Evolutionary conservation across 441 rosid species (phyloP).

Genomic region (Erodium chrysanthum): DNA sequence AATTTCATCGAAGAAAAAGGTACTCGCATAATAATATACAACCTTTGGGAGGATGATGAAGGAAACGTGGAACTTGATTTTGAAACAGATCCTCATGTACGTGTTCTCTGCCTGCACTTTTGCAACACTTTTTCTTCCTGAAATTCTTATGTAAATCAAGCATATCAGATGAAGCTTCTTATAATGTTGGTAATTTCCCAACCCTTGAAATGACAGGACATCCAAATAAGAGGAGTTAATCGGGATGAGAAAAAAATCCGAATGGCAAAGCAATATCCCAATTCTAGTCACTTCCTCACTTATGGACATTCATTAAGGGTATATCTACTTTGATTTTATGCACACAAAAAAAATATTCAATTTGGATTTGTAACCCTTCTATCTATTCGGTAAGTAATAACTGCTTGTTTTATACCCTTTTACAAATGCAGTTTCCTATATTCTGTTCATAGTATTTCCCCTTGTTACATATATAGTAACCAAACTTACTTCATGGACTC

Average conservation of each 20-base stretch:
- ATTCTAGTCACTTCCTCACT: slow-evolving; percentile 58
- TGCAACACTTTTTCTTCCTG: not conserved
- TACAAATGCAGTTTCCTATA: not conserved
- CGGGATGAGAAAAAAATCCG: slow-evolving; percentile 65
- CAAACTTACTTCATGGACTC: not conserved
- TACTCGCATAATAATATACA: slow-evolving; percentile 55
- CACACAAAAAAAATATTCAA: not conserved
- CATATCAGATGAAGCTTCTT: not conserved
- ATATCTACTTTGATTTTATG: not conserved
- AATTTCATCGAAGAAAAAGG: slow-evolving; percentile 35
- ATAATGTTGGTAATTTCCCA: not conserved
- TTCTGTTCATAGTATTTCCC: not conserved
- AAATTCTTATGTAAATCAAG: not conserved
- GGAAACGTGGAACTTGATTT: slow-evolving; percentile 58
- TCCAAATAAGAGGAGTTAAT: slow-evolving; percentile 71
- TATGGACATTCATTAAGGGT: slow-evolving; percentile 72
- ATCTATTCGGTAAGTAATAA: not conserved
- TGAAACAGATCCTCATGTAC: slow-evolving; percentile 47
- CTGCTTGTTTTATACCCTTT: not conserved
- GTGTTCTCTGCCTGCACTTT: slow-evolving; percentile 12
- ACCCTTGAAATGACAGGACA: slow-evolving; percentile 40
- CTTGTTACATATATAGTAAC: not conserved
- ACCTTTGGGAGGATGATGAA: slow-evolving; percentile 74
- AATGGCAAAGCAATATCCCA: slow-evolving; percentile 52
- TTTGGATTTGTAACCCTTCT: not conserved